A percentile compares a stretch with the other conserved stretches of the same genome.
phyloP scores from a whole-genome alignment of 2,329 filamentous ascomycete species.

The Fusarium caatingaense region DNA sequence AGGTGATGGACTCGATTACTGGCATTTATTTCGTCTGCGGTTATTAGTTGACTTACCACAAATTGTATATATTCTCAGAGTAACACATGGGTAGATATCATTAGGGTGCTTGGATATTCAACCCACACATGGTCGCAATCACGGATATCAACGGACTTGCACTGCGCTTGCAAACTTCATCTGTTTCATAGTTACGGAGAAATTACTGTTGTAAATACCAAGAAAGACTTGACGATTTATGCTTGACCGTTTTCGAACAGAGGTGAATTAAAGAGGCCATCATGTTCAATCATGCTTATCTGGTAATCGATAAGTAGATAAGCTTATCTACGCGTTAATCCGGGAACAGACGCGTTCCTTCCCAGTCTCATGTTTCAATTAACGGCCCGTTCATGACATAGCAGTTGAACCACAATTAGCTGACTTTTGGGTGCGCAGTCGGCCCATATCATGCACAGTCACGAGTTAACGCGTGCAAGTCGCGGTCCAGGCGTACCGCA shows the following conservation, averaged over 20 bases:
- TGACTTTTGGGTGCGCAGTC: background rate
- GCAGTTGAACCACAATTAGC: slow-evolving; percentile 13
- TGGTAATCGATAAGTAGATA: background rate
- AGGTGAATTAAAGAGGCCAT: too few species aligned
- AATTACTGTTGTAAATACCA: too few species aligned
- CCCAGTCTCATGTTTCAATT: background rate
- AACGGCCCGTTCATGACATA: background rate
- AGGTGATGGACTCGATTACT: fast-evolving
- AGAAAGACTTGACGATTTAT: too few species aligned
- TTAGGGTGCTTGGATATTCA: too few species aligned
- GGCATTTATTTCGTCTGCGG: background rate
- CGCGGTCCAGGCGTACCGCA: slow-evolving; percentile 18
- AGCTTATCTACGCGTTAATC: background rate
- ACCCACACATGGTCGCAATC: background rate
- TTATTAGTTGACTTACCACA: background rate
- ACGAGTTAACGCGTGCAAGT: slow-evolving; percentile 39
- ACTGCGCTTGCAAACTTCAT: fast-evolving
- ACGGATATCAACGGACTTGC: background rate
- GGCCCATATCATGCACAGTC: slow-evolving; percentile 31
- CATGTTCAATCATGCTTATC: background rate
- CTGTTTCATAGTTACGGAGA: too few species aligned
- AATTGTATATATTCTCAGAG: too few species aligned
- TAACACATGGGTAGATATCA: too few species aligned
- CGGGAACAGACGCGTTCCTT: background rate
- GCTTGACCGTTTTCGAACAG: too few species aligned